These are phyloP conservation scores for Eimeria sp. DNA, from an alignment of 169 alveolate species.

Conservation along the genomic window DNA sequence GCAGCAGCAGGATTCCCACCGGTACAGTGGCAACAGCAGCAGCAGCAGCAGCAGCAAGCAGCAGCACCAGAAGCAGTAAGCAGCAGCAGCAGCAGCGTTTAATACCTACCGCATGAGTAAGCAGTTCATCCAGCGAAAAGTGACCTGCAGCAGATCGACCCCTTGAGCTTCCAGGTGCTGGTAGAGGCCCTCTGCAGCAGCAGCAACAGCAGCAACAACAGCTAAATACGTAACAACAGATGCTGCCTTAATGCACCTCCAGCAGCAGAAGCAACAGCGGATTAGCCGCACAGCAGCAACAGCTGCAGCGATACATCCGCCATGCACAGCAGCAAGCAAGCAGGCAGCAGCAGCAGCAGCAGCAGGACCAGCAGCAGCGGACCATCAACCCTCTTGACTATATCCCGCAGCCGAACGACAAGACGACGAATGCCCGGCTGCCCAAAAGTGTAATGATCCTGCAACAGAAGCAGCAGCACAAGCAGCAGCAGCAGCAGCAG, in stretches of 20 bases:
- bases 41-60: background rate
- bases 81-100: constrained; percentile 20
- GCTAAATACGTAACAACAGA: background rate
- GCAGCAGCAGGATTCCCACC: background rate
- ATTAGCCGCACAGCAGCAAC: constrained; percentile 68
- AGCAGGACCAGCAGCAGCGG: constrained; percentile 33
- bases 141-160: constrained; percentile 93
- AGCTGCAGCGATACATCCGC: background rate
- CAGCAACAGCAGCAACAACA: background rate
- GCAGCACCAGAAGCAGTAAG: background rate
- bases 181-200: constrained; percentile 70
- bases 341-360: constrained; percentile 68
- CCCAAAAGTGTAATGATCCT: constrained; percentile 96
- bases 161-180: constrained; percentile 64
- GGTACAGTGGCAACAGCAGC: background rate
- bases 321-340: constrained; percentile 58
- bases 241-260: background rate
- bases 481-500: constrained; percentile 87
- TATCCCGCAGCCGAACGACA: constrained; percentile 93
- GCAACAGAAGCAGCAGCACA: constrained; percentile 88
- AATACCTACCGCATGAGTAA: constrained; percentile 86
- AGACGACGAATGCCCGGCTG: constrained; percentile 97
- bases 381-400: constrained; percentile 95
- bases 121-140: constrained; percentile 97
- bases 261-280: constrained; percentile 31